These are phyloP conservation scores for Xanthoceras sorbifolium DNA, from an alignment of 345 rosid species.

Conservation along the genomic window DNA sequence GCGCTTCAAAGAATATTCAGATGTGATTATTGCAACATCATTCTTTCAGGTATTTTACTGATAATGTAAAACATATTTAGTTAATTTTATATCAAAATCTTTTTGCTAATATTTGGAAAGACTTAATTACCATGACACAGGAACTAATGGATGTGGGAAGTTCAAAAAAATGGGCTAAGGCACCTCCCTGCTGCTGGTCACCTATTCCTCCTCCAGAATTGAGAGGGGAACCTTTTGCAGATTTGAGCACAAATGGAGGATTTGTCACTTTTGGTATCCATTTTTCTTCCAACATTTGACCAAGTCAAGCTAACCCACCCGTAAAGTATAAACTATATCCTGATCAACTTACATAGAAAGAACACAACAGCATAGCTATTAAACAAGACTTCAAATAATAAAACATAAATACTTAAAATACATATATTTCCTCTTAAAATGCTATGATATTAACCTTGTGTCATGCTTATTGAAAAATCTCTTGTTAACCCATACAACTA, in stretches of 20 bases:
- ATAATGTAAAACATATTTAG: neutral
- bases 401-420: slow-evolving; percentile 2
- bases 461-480: neutral
- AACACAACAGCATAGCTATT: neutral
- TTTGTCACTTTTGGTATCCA: slow-evolving; percentile 76
- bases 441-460: neutral
- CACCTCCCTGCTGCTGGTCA: slow-evolving; percentile 84
- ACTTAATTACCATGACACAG: slow-evolving; percentile 35
- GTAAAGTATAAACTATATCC: slow-evolving; percentile 1
- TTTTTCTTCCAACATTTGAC: slow-evolving; percentile 14
- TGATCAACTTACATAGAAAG: neutral
- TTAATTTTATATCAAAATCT: neutral
- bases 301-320: neutral
- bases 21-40: slow-evolving; percentile 74
- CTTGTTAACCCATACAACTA: neutral
- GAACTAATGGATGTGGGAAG: slow-evolving; percentile 79
- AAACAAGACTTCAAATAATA: neutral
- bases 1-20: slow-evolving; percentile 79
- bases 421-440: neutral
- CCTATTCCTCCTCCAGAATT: slow-evolving; percentile 85
- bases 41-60: slow-evolving; percentile 69
- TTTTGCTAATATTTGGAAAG: neutral
- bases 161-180: slow-evolving; percentile 67
- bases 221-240: slow-evolving; percentile 78
- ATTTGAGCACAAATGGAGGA: slow-evolving; percentile 81